Evolutionary conservation across 1,139 yeast genomes (phyloP).

Genomic region (Pneumocystis oryctolagi): DNA sequence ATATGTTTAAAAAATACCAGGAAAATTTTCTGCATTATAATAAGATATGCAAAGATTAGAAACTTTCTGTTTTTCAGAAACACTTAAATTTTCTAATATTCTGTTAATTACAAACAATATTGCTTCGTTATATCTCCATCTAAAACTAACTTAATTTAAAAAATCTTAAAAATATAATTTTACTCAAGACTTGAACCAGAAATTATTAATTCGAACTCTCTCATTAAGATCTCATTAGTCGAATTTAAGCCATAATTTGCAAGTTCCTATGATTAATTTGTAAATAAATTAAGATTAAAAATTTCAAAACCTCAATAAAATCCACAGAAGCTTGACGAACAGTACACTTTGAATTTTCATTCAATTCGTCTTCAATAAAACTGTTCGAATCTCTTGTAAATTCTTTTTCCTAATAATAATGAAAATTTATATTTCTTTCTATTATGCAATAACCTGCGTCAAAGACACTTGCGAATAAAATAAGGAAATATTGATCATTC

Average conservation of each 20-base stretch:
- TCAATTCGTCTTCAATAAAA: background rate
- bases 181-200: background rate
- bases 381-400: background rate
- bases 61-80: background rate
- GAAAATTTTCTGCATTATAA: background rate
- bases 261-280: background rate
- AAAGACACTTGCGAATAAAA: background rate
- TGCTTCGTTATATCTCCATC: background rate
- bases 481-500: background rate
- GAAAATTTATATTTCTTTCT: background rate
- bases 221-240: background rate
- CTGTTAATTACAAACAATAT: background rate
- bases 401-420: background rate
- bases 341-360: background rate
- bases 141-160: background rate
- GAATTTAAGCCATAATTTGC: background rate
- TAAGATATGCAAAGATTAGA: background rate
- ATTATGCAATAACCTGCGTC: background rate
- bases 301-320: background rate
- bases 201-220: background rate
- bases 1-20: background rate
- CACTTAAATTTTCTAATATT: background rate
- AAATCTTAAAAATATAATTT: background rate
- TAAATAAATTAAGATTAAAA: background rate
- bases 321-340: slow-evolving; percentile 1